phyloP scores from a whole-genome alignment of 2,329 filamentous ascomycete genomes.

The Aspergillus flavus region DNA sequence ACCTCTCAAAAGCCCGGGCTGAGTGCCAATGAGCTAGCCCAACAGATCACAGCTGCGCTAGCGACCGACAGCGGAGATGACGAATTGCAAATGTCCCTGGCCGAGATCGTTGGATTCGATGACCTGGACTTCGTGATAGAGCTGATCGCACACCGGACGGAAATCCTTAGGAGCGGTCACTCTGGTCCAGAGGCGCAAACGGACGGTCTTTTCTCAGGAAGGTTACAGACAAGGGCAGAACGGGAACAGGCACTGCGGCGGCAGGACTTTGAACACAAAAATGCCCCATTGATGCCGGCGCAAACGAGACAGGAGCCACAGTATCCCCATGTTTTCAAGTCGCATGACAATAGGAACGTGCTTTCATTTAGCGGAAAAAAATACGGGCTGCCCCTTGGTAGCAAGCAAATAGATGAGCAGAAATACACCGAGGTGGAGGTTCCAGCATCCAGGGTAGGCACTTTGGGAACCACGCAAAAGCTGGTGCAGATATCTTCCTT shows the following conservation, averaged over 20 bases:
- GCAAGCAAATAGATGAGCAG: conserved; percentile 67
- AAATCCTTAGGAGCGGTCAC: conserved; percentile 59
- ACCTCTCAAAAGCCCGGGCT: conserved; percentile 67
- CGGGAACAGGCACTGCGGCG: conserved; percentile 75
- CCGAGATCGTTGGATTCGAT: conserved; percentile 88
- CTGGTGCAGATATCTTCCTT: conserved; percentile 78
- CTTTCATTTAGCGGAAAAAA: conserved; percentile 77
- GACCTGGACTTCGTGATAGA: conserved; percentile 93
- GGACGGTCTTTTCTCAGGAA: conserved; percentile 51
- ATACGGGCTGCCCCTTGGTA: conserved; percentile 79
- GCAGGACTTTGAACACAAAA: conserved; percentile 83
- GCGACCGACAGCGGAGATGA: conserved; percentile 73
- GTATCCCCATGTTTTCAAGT: conserved; percentile 92
- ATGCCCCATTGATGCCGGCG: conserved; percentile 68
- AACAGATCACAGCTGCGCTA: conserved; percentile 76
- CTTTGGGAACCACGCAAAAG: conserved; percentile 70
- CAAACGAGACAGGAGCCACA: conserved; percentile 69
- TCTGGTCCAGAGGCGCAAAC: conserved; percentile 35
- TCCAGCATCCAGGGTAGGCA: conserved; percentile 78
- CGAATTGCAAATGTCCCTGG: conserved; percentile 86
- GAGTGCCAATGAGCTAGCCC: conserved; percentile 68
- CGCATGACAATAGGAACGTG: conserved; percentile 81
- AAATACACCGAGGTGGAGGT: conserved; percentile 90
- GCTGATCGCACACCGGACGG: conserved; percentile 74
- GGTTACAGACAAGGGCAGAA: conserved; percentile 73